Evolutionary conservation across 176 grass and related monocot genomes (phyloP), one percentile per base, ranked within the genome.

Genomic region (Elaeis guineensis): DNA sequence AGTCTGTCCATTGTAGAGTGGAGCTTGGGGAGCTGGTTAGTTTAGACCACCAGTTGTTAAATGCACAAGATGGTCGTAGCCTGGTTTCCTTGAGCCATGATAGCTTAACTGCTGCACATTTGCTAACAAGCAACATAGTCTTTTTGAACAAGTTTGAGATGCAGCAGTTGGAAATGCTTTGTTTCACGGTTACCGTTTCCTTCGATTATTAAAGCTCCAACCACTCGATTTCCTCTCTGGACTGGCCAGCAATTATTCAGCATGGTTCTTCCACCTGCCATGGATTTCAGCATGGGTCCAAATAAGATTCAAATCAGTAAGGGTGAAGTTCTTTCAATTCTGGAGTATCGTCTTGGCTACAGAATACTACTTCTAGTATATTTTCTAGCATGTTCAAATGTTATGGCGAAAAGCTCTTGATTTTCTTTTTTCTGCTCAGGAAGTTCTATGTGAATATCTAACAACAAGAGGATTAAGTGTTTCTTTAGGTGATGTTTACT

Each of bases 51-150:
- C 91, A 96, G 35, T 59, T 95, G 30, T 74, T 90, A 57, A 95
- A 95, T 75, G 73, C 60, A 53, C 90, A 95, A 81, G 86, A 90
- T 58, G 90, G 90, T 32, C 72, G 69, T 73, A 84, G 86, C 71
- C 72, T 95, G 58, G 74, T 95, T 67, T 95, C 83, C 11, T 44
- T 95, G 58, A 86, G 80, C 17, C 90, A 95, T 84, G 90, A 95
- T 63, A 81, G 86, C 64, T 64, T 95, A 54, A 64, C 76, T 65
- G 86, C 82, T 52, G 77, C 86, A 63, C 39, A 81, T 84, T 51
- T 87, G 66, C 73, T 95, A 48, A 79, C 86, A 75, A 63, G 59
- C 15, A 71, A 57, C 39, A 65, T 73, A 32, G 72, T 72, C 51
- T 69, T 84, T 22, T 69, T 95, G 35, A 81, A 69, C 29, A 90